Evolutionary conservation across 106 monocot species (phyloP).

Genomic region (Acorus calamus): DNA sequence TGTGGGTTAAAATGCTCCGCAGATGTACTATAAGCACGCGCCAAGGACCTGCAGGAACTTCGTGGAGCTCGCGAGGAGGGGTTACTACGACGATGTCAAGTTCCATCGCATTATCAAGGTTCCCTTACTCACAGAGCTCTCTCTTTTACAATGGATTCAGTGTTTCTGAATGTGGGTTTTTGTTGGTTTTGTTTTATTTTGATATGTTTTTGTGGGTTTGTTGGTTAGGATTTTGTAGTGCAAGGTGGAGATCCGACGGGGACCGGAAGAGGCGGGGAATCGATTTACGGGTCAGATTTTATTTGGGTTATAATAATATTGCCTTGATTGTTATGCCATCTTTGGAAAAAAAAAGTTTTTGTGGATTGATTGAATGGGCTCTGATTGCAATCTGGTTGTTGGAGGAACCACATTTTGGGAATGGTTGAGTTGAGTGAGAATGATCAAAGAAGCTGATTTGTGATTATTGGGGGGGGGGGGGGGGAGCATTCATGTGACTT

Average conservation of each 20-base stretch:
- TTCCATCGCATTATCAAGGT: constrained; percentile 99
- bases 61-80: constrained; percentile 87
- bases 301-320: not conserved
- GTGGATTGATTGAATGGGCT: no score
- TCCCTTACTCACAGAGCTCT: not conserved
- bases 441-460: no score
- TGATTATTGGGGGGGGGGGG: no score
- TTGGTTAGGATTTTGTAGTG: constrained; percentile 82
- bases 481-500: no score
- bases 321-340: no score
- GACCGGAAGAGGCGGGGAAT: constrained; percentile 93
- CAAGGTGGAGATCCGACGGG: constrained; percentile 99
- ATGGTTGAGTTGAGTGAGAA: no score
- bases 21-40: constrained; percentile 98
- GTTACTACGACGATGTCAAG: constrained; percentile 92
- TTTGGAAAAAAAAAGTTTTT: no score
- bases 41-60: constrained; percentile 95
- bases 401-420: no score
- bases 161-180: not conserved
- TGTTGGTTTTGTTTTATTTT: constrained; percentile 1
- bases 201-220: not conserved
- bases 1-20: not conserved
- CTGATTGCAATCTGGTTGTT: no score
- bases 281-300: constrained; percentile 75
- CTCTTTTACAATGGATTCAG: not conserved